Base-by-base conservation (phyloP, 176 grass and related monocot species). In the Ensete ventricosum region DNA sequence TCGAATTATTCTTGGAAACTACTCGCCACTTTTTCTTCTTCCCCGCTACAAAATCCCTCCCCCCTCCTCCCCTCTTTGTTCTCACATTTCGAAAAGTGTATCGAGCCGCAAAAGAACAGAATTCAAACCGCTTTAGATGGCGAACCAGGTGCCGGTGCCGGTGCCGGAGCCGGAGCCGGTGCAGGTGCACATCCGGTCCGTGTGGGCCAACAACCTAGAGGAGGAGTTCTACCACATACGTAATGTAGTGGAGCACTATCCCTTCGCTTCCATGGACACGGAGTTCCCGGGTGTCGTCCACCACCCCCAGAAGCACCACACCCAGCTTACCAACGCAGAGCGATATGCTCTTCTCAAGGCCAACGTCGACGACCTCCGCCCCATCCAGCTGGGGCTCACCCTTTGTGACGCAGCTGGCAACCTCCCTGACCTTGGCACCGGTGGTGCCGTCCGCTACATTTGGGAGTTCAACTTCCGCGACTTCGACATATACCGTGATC, bases 401-500 rank as follows among this genome's bases (percentile, higher is more conserved):
- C 72, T 74, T 23, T 58, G 11, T 14, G 72, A 74, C 72, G 25
- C 13, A 1, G 54, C 14, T 10, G 72, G 72, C 9, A 9, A 14
- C 9, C 70, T 73, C n/a, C 72, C 72, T 2, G 34, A 43, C 34
- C 34, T 43, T 6, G 23, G 53, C 2, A 1, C 16, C 57, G 20
- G 9, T 0, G 63, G 11, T 10, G 63, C 8, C 63, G 21, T 29
- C 34, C 12, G 72, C 10, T 72, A 20, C 67, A 25, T 88, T 2
- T 85, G 87, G 83, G 67, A 89, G 69, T 83, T 83, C 77, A 85
- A 83, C 83, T 80, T 89, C 13, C 54, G 63, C 1, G 77, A 83
- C 49, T 85, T 83, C 63, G 73, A 85, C 72, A 26, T 78, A 14
- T 21, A 16, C 1, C n/a, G 20, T 22, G 29, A 77, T 67, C 62